These are phyloP conservation scores for Penicillium vulpinum DNA, from an alignment of 2,329 filamentous ascomycete genomes.

Conservation along the genomic window DNA sequence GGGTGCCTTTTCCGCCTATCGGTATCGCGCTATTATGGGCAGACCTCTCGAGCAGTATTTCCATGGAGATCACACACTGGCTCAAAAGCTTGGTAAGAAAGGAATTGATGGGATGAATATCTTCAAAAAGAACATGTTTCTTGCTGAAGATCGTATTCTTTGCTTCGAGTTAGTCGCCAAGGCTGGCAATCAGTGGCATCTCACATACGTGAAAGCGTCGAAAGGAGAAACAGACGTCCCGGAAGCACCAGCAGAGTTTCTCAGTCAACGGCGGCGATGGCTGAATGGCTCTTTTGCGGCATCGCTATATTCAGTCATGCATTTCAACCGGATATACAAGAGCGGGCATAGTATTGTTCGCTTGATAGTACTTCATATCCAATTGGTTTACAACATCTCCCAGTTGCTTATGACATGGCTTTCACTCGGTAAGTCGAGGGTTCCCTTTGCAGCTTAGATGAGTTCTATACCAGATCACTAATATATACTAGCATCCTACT, in stretches of 20 bases:
- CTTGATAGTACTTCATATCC: slow-evolving; percentile 95
- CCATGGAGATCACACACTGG: slow-evolving; percentile 94
- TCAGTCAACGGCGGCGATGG: slow-evolving; percentile 94
- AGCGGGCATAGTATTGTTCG: slow-evolving; percentile 91
- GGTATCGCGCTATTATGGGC: slow-evolving; percentile 95
- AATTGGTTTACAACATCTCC: slow-evolving; percentile 87
- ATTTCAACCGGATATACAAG: slow-evolving; percentile 96
- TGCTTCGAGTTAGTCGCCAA: slow-evolving; percentile 98
- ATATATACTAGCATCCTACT: slow-evolving; percentile 72
- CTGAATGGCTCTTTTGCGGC: slow-evolving; percentile 97
- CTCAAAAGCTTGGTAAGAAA: slow-evolving; percentile 89
- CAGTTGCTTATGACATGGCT: slow-evolving; percentile 90
- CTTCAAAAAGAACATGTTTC: slow-evolving; percentile 99
- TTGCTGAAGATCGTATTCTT: slow-evolving; percentile 97
- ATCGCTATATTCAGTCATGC: slow-evolving; percentile 91
- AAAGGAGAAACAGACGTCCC: slow-evolving; percentile 98
- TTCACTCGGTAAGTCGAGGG: slow-evolving; percentile 49
- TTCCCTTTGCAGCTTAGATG: background rate
- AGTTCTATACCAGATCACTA: slow-evolving; percentile 27
- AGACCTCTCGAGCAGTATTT: slow-evolving; percentile 95
- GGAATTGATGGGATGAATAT: slow-evolving; percentile 99
- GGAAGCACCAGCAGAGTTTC: slow-evolving; percentile 91
- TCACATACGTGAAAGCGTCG: slow-evolving; percentile 95
- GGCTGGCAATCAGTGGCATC: slow-evolving; percentile 95
- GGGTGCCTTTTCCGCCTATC: slow-evolving; percentile 94